phyloP scores from a whole-genome alignment of 1,284 basidiomycete species.

The Chalciporus piperatoides region DNA sequence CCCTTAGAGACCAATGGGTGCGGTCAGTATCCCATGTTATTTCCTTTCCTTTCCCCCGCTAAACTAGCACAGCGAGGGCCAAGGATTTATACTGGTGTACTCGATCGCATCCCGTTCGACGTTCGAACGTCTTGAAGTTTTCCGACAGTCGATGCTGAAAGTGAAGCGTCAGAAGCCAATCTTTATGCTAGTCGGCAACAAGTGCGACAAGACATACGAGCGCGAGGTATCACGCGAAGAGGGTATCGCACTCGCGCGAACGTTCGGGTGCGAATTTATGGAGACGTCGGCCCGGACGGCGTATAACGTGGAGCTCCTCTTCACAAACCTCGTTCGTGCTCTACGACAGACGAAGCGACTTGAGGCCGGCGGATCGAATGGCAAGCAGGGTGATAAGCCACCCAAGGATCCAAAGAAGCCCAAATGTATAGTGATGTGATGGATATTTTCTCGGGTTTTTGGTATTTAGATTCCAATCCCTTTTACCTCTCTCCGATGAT shows the following conservation, averaged over 20 bases:
- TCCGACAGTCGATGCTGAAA: conserved; percentile 91
- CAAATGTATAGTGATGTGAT: conserved; percentile 78
- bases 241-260: conserved; percentile 79
- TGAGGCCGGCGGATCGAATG: conserved; percentile 30
- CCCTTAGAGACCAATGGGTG: conserved; percentile 98
- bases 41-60: conserved; percentile 10
- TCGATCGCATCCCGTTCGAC: conserved; percentile 94
- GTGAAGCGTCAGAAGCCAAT: conserved; percentile 87
- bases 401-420: conserved; percentile 44
- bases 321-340: conserved; percentile 86
- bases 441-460: conserved; percentile 54
- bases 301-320: conserved; percentile 92
- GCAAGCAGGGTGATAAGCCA: conserved; percentile 31
- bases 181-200: conserved; percentile 91
- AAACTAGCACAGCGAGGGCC: conserved; percentile 73
- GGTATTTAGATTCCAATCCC: conserved; percentile 60
- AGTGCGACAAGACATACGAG: conserved; percentile 82
- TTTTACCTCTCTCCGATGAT: conserved; percentile 65
- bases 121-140: conserved; percentile 92
- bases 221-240: conserved; percentile 89
- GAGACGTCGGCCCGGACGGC: conserved; percentile 97
- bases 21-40: conserved; percentile 52
- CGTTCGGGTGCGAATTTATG: conserved; percentile 92
- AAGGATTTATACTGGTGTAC: conserved; percentile 98
- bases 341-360: conserved; percentile 63